phyloP scores from a whole-genome alignment of 257 asterid species.

The Coffea canephora region DNA sequence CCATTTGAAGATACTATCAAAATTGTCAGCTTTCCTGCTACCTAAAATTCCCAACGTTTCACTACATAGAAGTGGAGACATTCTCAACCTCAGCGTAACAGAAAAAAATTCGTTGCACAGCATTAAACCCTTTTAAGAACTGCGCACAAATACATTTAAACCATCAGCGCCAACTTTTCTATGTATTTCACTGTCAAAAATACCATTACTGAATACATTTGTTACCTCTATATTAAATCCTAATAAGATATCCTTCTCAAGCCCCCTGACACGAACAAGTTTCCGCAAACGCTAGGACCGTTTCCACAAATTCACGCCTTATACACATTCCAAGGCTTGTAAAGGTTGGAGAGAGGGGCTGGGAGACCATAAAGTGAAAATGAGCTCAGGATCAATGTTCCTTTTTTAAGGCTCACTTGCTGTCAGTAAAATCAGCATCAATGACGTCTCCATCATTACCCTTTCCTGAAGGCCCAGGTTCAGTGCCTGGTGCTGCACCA shows the following conservation, averaged over 20 bases:
- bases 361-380: slow-evolving; percentile 7
- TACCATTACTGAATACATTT: background rate
- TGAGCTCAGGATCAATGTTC: slow-evolving; percentile 10
- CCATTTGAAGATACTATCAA: too few relatives aligned
- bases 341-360: background rate
- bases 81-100: background rate
- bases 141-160: background rate
- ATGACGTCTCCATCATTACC: slow-evolving; percentile 94
- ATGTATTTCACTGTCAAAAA: slow-evolving; percentile 1
- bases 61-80: background rate
- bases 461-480: slow-evolving; percentile 51
- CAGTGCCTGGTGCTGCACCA: slow-evolving; percentile 65
- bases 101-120: background rate
- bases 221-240: slow-evolving; percentile 2
- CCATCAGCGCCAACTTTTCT: background rate
- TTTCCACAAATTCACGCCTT: slow-evolving; percentile 10
- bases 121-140: background rate
- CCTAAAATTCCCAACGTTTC: background rate
- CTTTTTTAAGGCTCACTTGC: slow-evolving; percentile 48
- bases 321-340: slow-evolving; percentile 14
- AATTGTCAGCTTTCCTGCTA: background rate
- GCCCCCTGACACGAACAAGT: background rate
- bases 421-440: slow-evolving; percentile 96
- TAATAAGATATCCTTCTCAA: slow-evolving; percentile 10
- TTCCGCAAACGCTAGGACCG: background rate